A percentile compares a stretch with the other conserved stretches of the same genome.
phyloP scores from a whole-genome alignment of 2,329 filamentous ascomycete species.

The Colletotrichum sp. region DNA sequence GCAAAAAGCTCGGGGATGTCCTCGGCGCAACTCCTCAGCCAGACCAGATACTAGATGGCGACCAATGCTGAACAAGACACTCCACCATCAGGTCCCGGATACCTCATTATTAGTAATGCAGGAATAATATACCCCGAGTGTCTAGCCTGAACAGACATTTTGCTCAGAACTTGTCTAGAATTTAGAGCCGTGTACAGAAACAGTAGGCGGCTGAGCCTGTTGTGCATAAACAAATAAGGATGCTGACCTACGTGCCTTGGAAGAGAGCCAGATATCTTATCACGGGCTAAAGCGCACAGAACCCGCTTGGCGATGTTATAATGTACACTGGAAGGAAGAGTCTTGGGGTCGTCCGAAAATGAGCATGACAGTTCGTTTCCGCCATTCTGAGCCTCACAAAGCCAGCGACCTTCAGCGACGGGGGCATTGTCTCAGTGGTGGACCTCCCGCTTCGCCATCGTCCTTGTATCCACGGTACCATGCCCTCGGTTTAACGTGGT shows the following conservation, averaged over 20 bases:
- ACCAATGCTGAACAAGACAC: not conserved
- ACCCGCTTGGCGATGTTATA: not conserved
- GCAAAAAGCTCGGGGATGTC: slow-evolving; percentile 64
- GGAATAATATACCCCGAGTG: not conserved
- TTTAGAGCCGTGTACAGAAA: not conserved
- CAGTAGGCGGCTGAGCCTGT: not conserved
- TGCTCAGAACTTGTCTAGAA: not conserved
- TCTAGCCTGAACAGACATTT: not conserved
- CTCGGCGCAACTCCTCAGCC: not conserved
- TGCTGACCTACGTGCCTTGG: not conserved
- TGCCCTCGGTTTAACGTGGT: not conserved
- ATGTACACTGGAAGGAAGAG: not conserved
- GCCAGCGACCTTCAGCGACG: not conserved
- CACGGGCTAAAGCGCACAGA: not conserved
- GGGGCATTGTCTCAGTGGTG: not conserved
- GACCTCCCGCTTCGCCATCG: not conserved
- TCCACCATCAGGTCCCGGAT: not conserved
- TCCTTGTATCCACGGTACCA: not conserved
- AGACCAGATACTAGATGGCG: not conserved
- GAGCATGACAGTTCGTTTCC: not conserved
- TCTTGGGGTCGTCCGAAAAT: not conserved
- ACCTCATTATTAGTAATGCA: not conserved
- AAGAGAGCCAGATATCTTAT: not conserved
- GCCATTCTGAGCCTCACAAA: not conserved
- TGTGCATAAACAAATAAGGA: not conserved